Evolutionary conservation across 352 stramenopile species (phyloP), one percentile per base, ranked within the genome.

Genomic region (Aphanomyces stellatus): DNA sequence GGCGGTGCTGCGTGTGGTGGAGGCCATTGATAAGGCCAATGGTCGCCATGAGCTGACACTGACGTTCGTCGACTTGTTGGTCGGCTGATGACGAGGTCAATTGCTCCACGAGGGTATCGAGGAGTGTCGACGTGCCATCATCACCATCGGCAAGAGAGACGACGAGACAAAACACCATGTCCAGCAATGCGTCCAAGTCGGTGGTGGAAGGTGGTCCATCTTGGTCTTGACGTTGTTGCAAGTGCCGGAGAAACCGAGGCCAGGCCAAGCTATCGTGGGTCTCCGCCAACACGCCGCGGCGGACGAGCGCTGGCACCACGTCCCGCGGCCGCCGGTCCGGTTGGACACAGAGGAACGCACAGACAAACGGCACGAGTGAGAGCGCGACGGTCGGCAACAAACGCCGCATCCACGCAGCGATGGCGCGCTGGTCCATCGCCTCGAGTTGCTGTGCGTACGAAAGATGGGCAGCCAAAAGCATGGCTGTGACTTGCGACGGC

Each of bases 351-450:
- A 67, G 33, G 27, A 46, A 67, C n/a, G 49, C 28, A 28, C 40
- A 59, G 15, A 67, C 33, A n/a, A 33, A 49, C 30, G 60, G 34
- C 43, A 67, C 60, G 2, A 67, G 22, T 33, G n/a, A 35, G 17
- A 57, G 24, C 31, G 60, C 28, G 34, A 41, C 60, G 24, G 48
- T 57, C n/a, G 24, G 27, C 4, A 67, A 31, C 5, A 67, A 33
- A n/a, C 60, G 60, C 15, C 37, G 34, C 60, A 67, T 67, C 60
- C 60, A 67, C 43, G 41, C 27, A 10, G 60, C 33, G 46, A 67
- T 67, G 22, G 60, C 48, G 6, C 33, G 41, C 8, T 27, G 15
- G 34, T 67, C 60, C 22, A 51, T 22, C 4, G 60, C 40, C 35
- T 42, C 11, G 7, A 67, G 22, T 27, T 57, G 37, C 13, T 59